Conservation (phyloP, 179 eudicot species). For the Vitellaria paradoxa region DNA sequence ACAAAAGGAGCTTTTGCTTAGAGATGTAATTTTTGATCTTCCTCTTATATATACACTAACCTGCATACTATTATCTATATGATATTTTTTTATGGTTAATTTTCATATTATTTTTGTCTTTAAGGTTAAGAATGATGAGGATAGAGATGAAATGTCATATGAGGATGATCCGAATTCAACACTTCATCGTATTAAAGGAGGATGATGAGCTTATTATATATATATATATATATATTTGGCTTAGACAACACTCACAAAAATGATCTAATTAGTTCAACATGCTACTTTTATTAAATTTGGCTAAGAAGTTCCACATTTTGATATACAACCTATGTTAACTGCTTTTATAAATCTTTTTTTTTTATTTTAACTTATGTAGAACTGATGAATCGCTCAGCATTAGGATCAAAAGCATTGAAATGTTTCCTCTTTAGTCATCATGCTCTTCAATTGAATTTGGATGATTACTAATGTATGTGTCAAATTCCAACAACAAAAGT, state of each 20-base stretch:
- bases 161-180: constrained; percentile 56
- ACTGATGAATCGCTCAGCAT: constrained; percentile 27
- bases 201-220: constrained; percentile 48
- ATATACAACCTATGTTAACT: neutral
- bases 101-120: neutral
- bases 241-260: no score
- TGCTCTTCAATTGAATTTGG: constrained; percentile 52
- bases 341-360: no score
- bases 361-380: constrained; percentile 26
- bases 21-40: constrained; percentile 80
- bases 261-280: no score
- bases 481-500: constrained; percentile 74
- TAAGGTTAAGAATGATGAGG: constrained; percentile 69
- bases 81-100: neutral
- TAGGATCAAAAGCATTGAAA: constrained; percentile 15
- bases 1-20: constrained; percentile 51
- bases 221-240: no score
- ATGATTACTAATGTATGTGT: constrained; percentile 67
- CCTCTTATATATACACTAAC: constrained; percentile 45
- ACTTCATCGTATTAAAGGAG: constrained; percentile 47
- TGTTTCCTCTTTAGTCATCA: constrained; percentile 61
- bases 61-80: neutral
- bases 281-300: no score
- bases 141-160: constrained; percentile 63
- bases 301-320: no score